These are phyloP conservation scores for Lentinula sp. DNA, from an alignment of 768 basidiomycete genomes.

Conservation along the genomic window DNA sequence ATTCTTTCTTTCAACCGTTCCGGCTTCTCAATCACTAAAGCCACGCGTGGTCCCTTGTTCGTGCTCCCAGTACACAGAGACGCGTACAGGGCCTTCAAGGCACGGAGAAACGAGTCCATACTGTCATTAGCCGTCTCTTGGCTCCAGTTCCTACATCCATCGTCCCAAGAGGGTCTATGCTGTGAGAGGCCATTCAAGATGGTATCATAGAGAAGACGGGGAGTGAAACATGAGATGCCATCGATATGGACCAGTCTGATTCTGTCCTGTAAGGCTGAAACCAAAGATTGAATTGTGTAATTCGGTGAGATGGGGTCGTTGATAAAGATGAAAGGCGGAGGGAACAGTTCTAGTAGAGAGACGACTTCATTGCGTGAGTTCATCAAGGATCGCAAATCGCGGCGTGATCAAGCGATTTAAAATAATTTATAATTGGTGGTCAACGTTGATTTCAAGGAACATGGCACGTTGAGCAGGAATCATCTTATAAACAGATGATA, in stretches of 20 bases:
- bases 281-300: conserved; percentile 36
- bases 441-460: no score
- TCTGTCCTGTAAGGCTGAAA: conserved; percentile 19
- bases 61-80: conserved; percentile 21
- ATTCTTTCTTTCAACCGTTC: conserved; percentile 59
- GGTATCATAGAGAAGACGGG: conserved; percentile 61
- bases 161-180: conserved; percentile 53
- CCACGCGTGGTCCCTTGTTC: conserved; percentile 29
- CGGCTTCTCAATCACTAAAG: conserved; percentile 61
- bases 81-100: conserved; percentile 37
- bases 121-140: conserved; percentile 42
- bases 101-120: conserved; percentile 67
- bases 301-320: conserved; percentile 49
- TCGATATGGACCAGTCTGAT: conserved; percentile 32
- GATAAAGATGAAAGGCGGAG: conserved; percentile 66
- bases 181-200: conserved; percentile 54
- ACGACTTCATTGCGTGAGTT: neutral
- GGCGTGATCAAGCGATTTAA: neutral
- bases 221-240: conserved; percentile 53
- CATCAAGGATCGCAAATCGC: neutral
- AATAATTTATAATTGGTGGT: no score
- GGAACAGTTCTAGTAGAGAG: conserved; percentile 16
- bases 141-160: conserved; percentile 58
- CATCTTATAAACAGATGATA: no score
- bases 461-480: no score